Evolutionary conservation across 2,329 filamentous ascomycete species (phyloP).

Genomic region (Alternaria alternata): DNA sequence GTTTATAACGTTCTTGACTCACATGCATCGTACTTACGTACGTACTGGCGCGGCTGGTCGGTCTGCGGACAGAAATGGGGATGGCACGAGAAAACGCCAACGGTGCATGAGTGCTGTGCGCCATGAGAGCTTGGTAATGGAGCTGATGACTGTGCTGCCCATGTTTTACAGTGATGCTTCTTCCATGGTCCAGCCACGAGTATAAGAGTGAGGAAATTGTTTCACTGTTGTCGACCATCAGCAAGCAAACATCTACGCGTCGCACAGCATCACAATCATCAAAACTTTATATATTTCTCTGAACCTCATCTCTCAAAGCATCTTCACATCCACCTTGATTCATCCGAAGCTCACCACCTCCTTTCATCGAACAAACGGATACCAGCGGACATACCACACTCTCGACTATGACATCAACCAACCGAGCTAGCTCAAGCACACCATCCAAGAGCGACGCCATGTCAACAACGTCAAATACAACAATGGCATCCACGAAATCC

Average conservation of each 20-base stretch:
- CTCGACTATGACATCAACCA: slow-evolving; percentile 10
- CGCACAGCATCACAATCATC: background rate
- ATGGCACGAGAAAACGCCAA: background rate
- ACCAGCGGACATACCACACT: accelerated
- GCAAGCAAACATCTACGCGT: background rate
- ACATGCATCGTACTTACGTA: background rate
- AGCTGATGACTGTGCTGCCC: background rate
- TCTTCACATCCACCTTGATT: background rate
- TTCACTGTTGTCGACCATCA: background rate
- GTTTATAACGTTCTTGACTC: background rate
- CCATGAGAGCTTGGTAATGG: background rate
- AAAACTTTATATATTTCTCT: no score
- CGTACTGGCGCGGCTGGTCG: background rate
- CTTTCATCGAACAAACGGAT: background rate
- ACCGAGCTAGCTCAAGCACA: slow-evolving; percentile 4
- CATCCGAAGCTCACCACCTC: background rate
- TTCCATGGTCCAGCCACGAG: background rate
- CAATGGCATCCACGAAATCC: slow-evolving; percentile 32
- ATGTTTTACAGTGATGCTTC: background rate
- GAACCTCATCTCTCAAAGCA: background rate
- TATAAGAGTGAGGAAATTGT: background rate
- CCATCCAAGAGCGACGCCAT: slow-evolving; percentile 17
- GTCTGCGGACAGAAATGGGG: background rate
- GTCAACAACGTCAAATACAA: slow-evolving; percentile 36
- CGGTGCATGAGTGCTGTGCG: background rate